phyloP scores from a whole-genome alignment of 768 basidiomycete genomes.

The Mycena latifolia region DNA sequence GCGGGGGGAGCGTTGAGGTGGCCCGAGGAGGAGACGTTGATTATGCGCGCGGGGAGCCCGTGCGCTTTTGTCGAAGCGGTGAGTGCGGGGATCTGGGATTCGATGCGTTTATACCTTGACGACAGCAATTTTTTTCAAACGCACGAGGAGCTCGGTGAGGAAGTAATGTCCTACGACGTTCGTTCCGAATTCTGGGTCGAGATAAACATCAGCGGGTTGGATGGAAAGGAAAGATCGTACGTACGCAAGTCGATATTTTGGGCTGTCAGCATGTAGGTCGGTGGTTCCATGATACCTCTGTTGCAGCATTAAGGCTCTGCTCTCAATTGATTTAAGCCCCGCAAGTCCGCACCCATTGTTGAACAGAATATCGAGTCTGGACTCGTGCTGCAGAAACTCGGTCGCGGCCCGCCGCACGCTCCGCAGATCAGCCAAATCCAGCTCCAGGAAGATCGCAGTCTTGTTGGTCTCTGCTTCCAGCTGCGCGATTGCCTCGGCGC shows the following conservation, averaged over 20 bases:
- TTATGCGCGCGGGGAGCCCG: constrained; percentile 41
- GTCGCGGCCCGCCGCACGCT: constrained; percentile 42
- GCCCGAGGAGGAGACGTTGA: constrained; percentile 37
- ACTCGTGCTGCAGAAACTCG: constrained; percentile 39
- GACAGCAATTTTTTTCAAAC: background rate
- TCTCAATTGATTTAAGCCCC: background rate
- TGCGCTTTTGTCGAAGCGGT: constrained; percentile 29
- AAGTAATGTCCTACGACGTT: constrained; percentile 27
- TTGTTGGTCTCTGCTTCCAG: constrained; percentile 45
- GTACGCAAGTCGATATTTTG: constrained; percentile 27
- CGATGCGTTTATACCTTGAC: background rate
- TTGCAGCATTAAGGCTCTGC: constrained; percentile 5
- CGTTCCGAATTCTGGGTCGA: constrained; percentile 33
- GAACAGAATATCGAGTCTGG: constrained; percentile 39
- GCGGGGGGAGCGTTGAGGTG: constrained; percentile 4
- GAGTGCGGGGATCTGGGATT: constrained; percentile 34
- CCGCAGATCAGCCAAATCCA: constrained; percentile 46
- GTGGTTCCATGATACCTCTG: constrained; percentile 39
- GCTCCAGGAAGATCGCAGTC: constrained; percentile 34
- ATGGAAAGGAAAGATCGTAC: too few relatives aligned
- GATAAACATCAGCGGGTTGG: too few relatives aligned
- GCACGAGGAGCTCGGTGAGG: constrained; percentile 25
- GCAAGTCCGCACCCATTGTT: constrained; percentile 40
- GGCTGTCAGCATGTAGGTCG: constrained; percentile 34
- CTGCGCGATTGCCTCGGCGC: constrained; percentile 39